A percentile compares a stretch with the other conserved stretches of the same genome.
phyloP scores from a whole-genome alignment of 768 basidiomycete species.

The Termitomyces sp. region DNA sequence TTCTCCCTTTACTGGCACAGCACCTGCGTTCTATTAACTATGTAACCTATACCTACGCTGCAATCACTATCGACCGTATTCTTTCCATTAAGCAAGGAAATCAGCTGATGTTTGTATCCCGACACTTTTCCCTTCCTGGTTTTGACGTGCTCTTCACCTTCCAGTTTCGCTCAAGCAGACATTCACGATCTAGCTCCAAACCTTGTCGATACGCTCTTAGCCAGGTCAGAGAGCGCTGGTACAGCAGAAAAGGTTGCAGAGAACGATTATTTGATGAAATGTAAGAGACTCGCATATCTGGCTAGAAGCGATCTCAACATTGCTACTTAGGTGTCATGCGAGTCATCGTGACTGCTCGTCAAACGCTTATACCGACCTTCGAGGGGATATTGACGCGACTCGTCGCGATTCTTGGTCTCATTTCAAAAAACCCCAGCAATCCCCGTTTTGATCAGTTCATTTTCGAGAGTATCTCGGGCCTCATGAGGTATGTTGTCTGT shows the following conservation, averaged over 20 bases:
- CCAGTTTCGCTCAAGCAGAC: constrained; percentile 83
- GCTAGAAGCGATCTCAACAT: not conserved
- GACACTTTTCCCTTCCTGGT: not conserved
- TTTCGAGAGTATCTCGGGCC: constrained; percentile 92
- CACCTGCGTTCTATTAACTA: constrained; percentile 83
- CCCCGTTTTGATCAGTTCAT: constrained; percentile 97
- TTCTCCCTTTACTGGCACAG: constrained; percentile 78
- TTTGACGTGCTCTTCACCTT: not conserved
- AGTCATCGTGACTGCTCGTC: constrained; percentile 84
- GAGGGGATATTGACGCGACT: constrained; percentile 64
- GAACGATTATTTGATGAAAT: constrained; percentile 98
- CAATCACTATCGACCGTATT: constrained; percentile 96
- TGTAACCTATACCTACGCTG: constrained; percentile 94
- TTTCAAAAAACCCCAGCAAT: constrained; percentile 95
- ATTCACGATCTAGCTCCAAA: constrained; percentile 77
- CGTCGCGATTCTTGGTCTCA: constrained; percentile 77
- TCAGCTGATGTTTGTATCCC: constrained; percentile 60
- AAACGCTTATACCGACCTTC: constrained; percentile 65
- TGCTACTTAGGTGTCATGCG: constrained; percentile 77
- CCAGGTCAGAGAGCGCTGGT: constrained; percentile 70
- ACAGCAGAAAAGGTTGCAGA: constrained; percentile 93
- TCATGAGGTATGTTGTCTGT: constrained; percentile 62
- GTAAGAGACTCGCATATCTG: constrained; percentile 36
- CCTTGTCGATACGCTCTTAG: constrained; percentile 66
- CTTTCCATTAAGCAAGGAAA: constrained; percentile 82